Conservation (phyloP, 2,329 filamentous ascomycete genomes). For the Diaporthe vexans region DNA sequence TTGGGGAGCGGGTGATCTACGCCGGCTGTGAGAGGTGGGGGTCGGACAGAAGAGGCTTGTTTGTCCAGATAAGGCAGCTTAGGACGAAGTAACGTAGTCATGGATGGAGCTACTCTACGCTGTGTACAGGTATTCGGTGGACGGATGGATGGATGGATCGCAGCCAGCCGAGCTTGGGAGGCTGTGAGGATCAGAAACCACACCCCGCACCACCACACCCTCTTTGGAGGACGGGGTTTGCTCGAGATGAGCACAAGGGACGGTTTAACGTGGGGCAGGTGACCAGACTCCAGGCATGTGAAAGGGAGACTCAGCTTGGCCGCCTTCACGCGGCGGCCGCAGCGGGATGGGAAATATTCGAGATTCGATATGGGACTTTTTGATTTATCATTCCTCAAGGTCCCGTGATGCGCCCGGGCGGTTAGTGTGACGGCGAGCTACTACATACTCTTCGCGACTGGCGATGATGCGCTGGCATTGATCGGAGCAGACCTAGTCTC, state of each 20-base stretch:
- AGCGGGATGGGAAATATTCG: conserved; percentile 5
- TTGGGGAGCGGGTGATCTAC: conserved; percentile 13
- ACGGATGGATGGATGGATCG: neutral
- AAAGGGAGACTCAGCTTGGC: neutral
- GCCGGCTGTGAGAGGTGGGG: conserved; percentile 12
- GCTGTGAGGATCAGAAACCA: conserved; percentile 8
- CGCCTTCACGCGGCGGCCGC: conserved; percentile 13
- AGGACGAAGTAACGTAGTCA: neutral
- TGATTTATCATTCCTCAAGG: conserved; percentile 27
- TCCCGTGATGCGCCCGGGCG: conserved; percentile 14
- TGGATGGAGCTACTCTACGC: too few species aligned
- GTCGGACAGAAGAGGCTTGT: neutral
- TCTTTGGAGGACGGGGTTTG: neutral
- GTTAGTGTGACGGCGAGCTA: conserved; percentile 12
- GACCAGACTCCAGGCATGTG: conserved; percentile 9
- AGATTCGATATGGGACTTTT: neutral
- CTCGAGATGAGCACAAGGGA: conserved; percentile 14
- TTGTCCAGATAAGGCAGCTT: neutral
- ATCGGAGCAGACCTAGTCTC: neutral
- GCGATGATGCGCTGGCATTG: conserved; percentile 14
- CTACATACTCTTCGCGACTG: too few species aligned
- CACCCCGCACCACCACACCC: conserved; percentile 31
- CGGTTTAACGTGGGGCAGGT: neutral
- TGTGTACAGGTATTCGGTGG: neutral
- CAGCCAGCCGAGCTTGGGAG: conserved; percentile 22